Evolutionary conservation across 768 basidiomycete genomes (phyloP).

Genomic region (Boletus subcaerulescens): DNA sequence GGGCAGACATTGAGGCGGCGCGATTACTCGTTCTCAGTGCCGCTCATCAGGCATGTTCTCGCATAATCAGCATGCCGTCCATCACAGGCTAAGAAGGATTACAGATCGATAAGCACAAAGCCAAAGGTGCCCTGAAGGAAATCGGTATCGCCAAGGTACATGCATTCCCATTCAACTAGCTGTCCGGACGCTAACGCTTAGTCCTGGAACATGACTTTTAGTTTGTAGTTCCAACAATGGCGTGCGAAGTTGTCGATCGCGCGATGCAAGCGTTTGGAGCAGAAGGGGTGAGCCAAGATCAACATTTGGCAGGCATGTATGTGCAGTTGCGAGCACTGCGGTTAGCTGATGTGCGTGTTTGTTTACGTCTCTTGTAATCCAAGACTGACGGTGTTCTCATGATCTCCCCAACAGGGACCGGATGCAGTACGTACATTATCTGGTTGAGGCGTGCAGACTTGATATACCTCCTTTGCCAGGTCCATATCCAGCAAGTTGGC

Average conservation of each 20-base stretch:
- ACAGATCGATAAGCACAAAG: conserved; percentile 85
- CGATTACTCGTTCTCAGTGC: conserved; percentile 89
- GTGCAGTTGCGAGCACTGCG: conserved; percentile 84
- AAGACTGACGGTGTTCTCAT: not conserved
- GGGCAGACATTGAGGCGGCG: conserved; percentile 89
- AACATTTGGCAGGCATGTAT: conserved; percentile 73
- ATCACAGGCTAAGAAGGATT: conserved; percentile 2
- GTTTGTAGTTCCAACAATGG: conserved; percentile 95
- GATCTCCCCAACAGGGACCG: conserved; percentile 52
- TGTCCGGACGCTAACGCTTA: not conserved
- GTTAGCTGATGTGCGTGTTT: conserved; percentile 69
- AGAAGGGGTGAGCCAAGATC: conserved; percentile 93
- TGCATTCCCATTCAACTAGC: not conserved
- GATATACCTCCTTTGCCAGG: conserved; percentile 40
- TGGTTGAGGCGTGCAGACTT: not conserved
- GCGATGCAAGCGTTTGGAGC: conserved; percentile 95
- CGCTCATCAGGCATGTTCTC: conserved; percentile 64
- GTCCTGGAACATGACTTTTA: conserved; percentile 29
- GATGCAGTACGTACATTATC: conserved; percentile 55
- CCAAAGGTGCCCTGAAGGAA: conserved; percentile 95
- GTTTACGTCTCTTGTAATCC: not conserved
- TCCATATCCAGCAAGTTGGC: conserved; percentile 95
- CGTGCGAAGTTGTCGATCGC: conserved; percentile 84
- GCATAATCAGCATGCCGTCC: not conserved
- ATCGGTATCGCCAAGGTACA: conserved; percentile 94